phyloP scores from a whole-genome alignment of 164 flowering plant genomes.

The Piper longum region DNA sequence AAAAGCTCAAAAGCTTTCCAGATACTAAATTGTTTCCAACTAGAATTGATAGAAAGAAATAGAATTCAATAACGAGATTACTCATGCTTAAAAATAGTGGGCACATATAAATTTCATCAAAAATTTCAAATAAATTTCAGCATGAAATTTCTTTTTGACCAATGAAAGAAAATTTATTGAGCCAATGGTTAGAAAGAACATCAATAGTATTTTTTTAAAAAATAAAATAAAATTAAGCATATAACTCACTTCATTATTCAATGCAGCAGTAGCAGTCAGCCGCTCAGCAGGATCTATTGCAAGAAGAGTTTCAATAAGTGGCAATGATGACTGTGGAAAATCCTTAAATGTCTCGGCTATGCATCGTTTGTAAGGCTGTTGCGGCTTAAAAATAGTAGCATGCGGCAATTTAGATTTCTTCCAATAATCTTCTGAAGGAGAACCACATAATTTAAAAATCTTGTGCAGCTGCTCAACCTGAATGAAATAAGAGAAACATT shows the following conservation, averaged over 20 bases:
- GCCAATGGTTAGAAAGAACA: not conserved
- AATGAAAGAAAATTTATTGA: too few species aligned
- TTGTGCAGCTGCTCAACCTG: slow-evolving; percentile 65
- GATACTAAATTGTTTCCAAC: too few species aligned
- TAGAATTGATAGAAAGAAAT: too few species aligned
- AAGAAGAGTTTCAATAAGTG: slow-evolving; percentile 33
- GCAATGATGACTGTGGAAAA: slow-evolving; percentile 47
- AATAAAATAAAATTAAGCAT: not conserved
- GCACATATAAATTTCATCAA: too few species aligned
- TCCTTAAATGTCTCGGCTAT: slow-evolving; percentile 53
- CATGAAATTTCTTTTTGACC: too few species aligned
- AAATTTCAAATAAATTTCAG: too few species aligned
- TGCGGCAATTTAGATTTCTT: slow-evolving; percentile 46
- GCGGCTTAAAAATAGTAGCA: slow-evolving; percentile 51
- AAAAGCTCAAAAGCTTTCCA: too few species aligned
- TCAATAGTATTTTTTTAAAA: not conserved
- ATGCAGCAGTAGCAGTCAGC: slow-evolving; percentile 25
- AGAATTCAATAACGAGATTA: too few species aligned
- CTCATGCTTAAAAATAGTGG: too few species aligned
- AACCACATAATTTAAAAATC: slow-evolving; percentile 61
- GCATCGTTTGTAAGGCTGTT: slow-evolving; percentile 42
- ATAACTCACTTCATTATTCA: slow-evolving; percentile 26
- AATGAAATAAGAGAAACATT: not conserved
- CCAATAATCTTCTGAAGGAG: slow-evolving; percentile 63
- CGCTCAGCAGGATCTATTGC: slow-evolving; percentile 40